Evolutionary conservation across 257 asterid genomes (phyloP).

Genomic region (Capsicum chinense): DNA sequence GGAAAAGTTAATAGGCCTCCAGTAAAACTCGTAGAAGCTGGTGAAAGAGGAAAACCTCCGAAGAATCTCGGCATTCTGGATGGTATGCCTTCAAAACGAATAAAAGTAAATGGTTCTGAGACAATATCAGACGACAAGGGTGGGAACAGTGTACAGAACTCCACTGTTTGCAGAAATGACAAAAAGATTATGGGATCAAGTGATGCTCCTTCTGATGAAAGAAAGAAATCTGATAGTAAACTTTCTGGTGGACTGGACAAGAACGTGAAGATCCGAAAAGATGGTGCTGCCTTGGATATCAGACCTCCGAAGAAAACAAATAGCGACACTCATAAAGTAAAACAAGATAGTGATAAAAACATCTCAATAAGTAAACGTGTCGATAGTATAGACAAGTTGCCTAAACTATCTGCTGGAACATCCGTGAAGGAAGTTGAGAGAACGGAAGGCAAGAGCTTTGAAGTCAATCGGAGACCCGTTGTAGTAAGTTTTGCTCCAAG

Average conservation of each 20-base stretch:
- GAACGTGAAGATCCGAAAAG: constrained; percentile 25
- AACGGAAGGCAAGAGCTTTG: constrained; percentile 48
- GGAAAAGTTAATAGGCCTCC: constrained; percentile 32
- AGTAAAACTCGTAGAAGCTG: constrained; percentile 36
- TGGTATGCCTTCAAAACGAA: constrained; percentile 45
- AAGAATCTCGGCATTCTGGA: constrained; percentile 41
- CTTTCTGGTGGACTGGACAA: constrained; percentile 37
- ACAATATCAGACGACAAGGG: constrained; percentile 35
- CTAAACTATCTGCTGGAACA: constrained; percentile 23
- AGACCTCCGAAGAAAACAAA: constrained; percentile 49
- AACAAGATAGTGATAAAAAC: constrained; percentile 1
- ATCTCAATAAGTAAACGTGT: background rate
- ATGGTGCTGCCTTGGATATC: constrained; percentile 42
- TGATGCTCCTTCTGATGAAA: constrained; percentile 35
- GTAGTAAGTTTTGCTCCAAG: constrained; percentile 66
- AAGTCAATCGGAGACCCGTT: constrained; percentile 68
- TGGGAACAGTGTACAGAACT: constrained; percentile 33
- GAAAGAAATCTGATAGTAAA: constrained; percentile 34
- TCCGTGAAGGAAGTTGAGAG: constrained; percentile 34
- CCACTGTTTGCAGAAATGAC: constrained; percentile 33
- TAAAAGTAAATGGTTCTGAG: constrained; percentile 40
- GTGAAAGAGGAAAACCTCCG: constrained; percentile 41
- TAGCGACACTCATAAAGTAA: constrained; percentile 34
- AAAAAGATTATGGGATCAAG: constrained; percentile 28
- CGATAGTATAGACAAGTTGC: constrained; percentile 32